phyloP scores from a whole-genome alignment of 2,329 filamentous ascomycete genomes.

The Raffaelea albimanens region DNA sequence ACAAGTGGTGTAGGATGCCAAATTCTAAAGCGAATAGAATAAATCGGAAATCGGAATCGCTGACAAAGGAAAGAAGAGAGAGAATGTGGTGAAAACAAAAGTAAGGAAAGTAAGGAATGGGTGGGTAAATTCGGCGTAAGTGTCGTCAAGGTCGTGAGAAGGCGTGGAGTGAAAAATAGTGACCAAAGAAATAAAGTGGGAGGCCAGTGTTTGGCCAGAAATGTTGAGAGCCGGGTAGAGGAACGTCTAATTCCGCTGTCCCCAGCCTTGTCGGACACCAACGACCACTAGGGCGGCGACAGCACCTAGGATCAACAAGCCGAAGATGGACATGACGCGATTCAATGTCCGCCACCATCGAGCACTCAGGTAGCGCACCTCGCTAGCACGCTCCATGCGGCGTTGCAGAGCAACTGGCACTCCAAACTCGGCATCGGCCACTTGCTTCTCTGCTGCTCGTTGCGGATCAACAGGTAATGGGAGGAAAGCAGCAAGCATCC shows the following conservation, averaged over 20 bases:
- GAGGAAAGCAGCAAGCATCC: constrained; percentile 70
- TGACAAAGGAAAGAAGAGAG: too few species aligned
- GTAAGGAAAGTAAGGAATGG: too few species aligned
- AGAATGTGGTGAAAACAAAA: too few species aligned
- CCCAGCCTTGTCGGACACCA: constrained; percentile 42
- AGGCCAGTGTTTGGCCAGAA: neutral
- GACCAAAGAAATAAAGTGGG: neutral
- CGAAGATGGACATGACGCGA: constrained; percentile 47
- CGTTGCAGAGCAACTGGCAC: constrained; percentile 25
- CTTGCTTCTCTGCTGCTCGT: constrained; percentile 38
- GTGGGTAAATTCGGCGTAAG: too few species aligned
- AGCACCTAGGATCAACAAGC: constrained; percentile 44
- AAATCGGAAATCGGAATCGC: neutral
- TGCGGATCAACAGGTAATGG: constrained; percentile 55
- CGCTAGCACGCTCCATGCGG: constrained; percentile 27
- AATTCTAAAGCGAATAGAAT: neutral
- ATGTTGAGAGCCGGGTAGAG: neutral
- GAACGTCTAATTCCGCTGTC: constrained; percentile 3
- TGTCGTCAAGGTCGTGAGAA: too few species aligned
- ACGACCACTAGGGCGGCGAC: constrained; percentile 41
- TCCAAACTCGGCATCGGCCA: constrained; percentile 24
- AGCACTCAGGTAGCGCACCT: constrained; percentile 40
- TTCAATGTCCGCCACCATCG: constrained; percentile 53
- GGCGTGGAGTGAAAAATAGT: too few species aligned
- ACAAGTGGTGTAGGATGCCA: constrained; percentile 4